Base-by-base conservation (phyloP, 805 yeast species). In the Saturnispora hagleri region DNA sequence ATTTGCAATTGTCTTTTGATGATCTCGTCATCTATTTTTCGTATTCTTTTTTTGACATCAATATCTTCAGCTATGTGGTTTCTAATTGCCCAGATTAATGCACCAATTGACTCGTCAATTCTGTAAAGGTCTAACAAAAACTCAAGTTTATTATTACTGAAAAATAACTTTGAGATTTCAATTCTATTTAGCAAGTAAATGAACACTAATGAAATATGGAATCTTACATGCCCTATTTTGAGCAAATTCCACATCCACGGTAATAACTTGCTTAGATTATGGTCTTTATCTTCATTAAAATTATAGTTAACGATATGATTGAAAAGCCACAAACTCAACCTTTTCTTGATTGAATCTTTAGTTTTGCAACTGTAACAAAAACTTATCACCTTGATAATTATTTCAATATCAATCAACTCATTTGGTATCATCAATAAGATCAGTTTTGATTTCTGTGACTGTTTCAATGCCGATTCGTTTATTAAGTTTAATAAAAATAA, bases 171-270 rank as follows among this genome's bases (percentile, higher is more conserved):
- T 20, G 22, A 10, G 3, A 40, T n/a, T 7, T 24, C 36, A 13
- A 47, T n/a, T 41, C 20, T 17, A 28, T 22, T 40, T 8, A 48
- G 34, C 24, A 41, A 33, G 18, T 26, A 48, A 10, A 35, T 35
- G 4, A 48, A 33, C 4, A 43, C 7, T n/a, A 26, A 15, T 12
- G 27, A 28, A 26, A 48, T 35, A 5, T n/a, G 6, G 12, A 17
- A 26, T 12, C 51, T n/a, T 1, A 48, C 27, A 17, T 27, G 18
- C 8, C 51, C 51, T 5, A 48, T 20, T 27, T 48, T 48, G 2
- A 48, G 28, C 22, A 48, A 48, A 43, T 48, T 48, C 47, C 46
- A 48, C 26, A 43, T 17, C 51, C 46, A 42, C 20, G 47, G 36
- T 5, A 48, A 12, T n/a, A 48, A 27, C 12, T 35, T 26, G 22